Base-by-base conservation (phyloP, 148 eudicot species). In the Rhododendron ferrugineum region DNA sequence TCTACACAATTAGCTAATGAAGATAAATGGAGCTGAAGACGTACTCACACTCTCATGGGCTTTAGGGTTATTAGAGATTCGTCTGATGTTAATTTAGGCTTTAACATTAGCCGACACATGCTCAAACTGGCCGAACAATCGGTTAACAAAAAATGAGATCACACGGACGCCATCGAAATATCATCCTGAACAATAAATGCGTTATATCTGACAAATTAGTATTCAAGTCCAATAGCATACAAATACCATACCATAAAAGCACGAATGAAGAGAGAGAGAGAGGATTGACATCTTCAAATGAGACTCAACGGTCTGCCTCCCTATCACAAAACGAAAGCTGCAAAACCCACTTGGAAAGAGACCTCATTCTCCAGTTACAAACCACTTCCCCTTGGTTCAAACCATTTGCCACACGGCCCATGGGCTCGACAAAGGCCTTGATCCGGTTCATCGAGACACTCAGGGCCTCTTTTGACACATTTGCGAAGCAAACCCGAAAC, bases 401-500 rank as follows among this genome's bases (percentile, higher is more conserved):
- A 11, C 58, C 42, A 30, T 64, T 34, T 52, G 15, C 44, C 14
- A 8, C 36, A 9, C n/a, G 62, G 56, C 82, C 82, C 82, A 30
- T 28, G 62, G 62, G 56, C 62, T 87, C 87, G 18, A 89, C 93
- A 80, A 93, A 93, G n/a, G 84, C 85, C 86, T 86, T 86, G 15
- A 93, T 47, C 20, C 95, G 88, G 32, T 84, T 85, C 82, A 92
- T 68, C 28, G 95, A 90, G 13, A 92, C 66, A 4, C 62, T 42
- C 78, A 93, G 79, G 4, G 92, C 87, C 66, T 91, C 87, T 37
- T 90, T 83, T 0, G 94, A 90, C 93, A 93, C 86, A 86, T 93
- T 93, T 0, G 94, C 93, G 47, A 93, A 93, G 79, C 95, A 93
- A 4, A 92, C 78, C 9, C 93, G 88, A 73, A 91, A 93, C 95